These are phyloP conservation scores for Recurvomyces mirabilis DNA, from an alignment of 495 filamentous ascomycete genomes.

Conservation along the genomic window DNA sequence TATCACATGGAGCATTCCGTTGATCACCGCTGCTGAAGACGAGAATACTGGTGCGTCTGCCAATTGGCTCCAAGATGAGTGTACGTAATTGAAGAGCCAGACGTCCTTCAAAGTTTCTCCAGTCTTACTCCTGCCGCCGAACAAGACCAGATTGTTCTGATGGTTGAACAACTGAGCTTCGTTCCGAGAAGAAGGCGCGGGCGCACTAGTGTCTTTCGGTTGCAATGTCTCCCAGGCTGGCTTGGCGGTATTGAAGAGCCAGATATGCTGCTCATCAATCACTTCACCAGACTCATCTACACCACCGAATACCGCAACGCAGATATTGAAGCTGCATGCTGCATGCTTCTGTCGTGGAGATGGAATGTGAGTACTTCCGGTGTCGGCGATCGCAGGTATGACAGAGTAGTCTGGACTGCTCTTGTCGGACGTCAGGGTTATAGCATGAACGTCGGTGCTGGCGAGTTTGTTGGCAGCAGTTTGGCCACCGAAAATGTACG, in stretches of 20 bases:
- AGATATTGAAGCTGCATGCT: constrained; percentile 31
- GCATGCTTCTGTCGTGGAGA: constrained; percentile 33
- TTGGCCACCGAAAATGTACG: constrained; percentile 44
- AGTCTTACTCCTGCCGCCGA: constrained; percentile 31
- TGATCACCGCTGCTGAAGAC: constrained; percentile 31
- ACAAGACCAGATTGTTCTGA: constrained; percentile 34
- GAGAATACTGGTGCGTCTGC: constrained; percentile 30
- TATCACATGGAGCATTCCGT: constrained; percentile 38
- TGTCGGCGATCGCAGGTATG: constrained; percentile 24
- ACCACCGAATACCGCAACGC: constrained; percentile 39
- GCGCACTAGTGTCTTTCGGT: constrained; percentile 13
- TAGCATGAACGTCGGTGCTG: constrained; percentile 36
- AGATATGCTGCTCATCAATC: constrained; percentile 37
- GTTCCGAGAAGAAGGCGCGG: constrained; percentile 4
- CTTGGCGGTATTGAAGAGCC: constrained; percentile 36
- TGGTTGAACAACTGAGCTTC: constrained; percentile 9
- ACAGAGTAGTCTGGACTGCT: constrained; percentile 30
- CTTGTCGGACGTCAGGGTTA: constrained; percentile 30
- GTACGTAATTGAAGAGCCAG: constrained; percentile 38
- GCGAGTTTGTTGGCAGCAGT: constrained; percentile 32
- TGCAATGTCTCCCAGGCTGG: constrained; percentile 23
- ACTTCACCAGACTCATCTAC: constrained; percentile 26
- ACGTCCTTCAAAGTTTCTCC: constrained; percentile 28
- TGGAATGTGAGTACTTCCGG: constrained; percentile 26
- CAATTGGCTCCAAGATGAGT: constrained; percentile 36